Evolutionary conservation across 2,329 filamentous ascomycete genomes (phyloP), one percentile per base, ranked within the genome.

Genomic region (Ascochyta viciae-villosae): DNA sequence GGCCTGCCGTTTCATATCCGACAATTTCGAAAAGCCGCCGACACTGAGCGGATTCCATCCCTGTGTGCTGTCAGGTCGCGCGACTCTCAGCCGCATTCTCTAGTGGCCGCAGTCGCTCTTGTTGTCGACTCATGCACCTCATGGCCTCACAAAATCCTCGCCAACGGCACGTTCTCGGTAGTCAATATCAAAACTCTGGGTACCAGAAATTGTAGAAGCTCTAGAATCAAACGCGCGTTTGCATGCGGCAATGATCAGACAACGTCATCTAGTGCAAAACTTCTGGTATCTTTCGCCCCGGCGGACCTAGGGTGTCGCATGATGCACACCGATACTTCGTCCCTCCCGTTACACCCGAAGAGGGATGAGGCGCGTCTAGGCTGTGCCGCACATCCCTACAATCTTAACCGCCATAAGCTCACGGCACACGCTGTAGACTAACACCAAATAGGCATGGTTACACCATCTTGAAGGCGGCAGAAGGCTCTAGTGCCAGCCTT

Each of bases 321-420:
- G 33, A 31, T 49, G 31, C 51, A 45, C 45, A 55, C 27, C 41
- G 29, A 46, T 16, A 31, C 26, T 13, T 35, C 8, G 35, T 22
- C 27, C 22, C 13, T 38, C 34, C 23, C 34, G 22, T 37, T 8
- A 3, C 7, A 50, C 16, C 15, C 46, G 46, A 46, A 35, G 50
- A 33, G 27, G 16, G 39, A 31, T 48, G 13, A 54, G 46, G 22
- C 38, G 53, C 47, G 38, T 43, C 42, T 19, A 56, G 47, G 46
- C 46, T 27, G 27, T 34, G 15, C 22, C 39, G 41, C 22, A 15
- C 26, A 44, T 51, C 42, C 41, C 12, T 51, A 51, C 42, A 56
- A 51, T 51, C 42, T 51, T 56, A 56, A 48, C 23, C n/a, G 23
- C 31, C 47, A 50, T 46, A 50, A 50, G 41, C 47, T 56, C 53